Base-by-base conservation (phyloP, 768 basidiomycete species). In the Asterophora lycoperdoides region DNA sequence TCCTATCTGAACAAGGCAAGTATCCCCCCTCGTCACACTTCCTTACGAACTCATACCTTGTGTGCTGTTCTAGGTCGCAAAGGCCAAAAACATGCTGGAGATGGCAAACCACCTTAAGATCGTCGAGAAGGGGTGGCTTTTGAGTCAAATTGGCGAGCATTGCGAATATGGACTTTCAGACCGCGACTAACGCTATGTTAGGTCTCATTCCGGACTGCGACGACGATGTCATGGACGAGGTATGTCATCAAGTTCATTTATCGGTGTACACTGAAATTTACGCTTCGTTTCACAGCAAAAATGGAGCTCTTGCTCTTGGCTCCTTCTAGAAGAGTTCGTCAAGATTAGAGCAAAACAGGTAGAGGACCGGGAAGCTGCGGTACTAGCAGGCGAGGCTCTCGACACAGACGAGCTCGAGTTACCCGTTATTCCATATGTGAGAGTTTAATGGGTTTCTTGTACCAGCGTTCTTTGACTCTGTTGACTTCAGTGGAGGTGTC, bases 201-300 rank as follows among this genome's bases (percentile, higher is more conserved):
- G 77, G 73, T 3, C 71, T 91, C 41, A 92, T 93, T 49, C 78
- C 79, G 7, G 89, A 89, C 60, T 84, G 81, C 59, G 89, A 92
- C 63, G 87, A 89, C 66, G 86, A 89, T 59, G 81, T 89, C 49
- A 89, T 89, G 90, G 91, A 93, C 64, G 92, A 92, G 74, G 87
- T 87, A 56, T 54, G 71, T 63, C 39, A 29, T 36, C 33, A 34
- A 9, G 3, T 19, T 6, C n/a, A 43, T 53, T 48, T 38, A 8
- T 28, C 19, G 1, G 32, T 8, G 9, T 3, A 23, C 13, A 18
- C 4, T 40, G 3, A 10, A 11, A 14, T 29, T 50, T 10, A 49
- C 37, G 17, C 23, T 20, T 34, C 11, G 9, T 10, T 41, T 18
- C 15, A 26, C 44, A 83, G 81, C 85, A 88, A 81, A 87, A 86